A percentile compares a stretch with the other conserved stretches of the same genome.
Conservation (phyloP, 768 basidiomycete genomes). For the Candolleomyces eurysporus region DNA sequence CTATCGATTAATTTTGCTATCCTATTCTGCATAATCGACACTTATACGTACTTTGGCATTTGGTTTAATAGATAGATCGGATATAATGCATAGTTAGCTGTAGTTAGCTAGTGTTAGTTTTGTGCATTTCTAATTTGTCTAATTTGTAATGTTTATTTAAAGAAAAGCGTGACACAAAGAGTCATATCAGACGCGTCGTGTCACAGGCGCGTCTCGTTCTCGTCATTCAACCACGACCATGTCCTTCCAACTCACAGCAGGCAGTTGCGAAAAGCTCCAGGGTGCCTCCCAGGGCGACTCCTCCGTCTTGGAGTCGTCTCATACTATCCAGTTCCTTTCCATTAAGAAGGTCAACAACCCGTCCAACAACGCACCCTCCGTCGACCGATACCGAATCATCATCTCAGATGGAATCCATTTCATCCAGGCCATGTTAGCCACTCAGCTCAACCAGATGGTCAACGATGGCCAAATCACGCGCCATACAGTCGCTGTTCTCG, state of each 20-base stretch:
- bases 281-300: conserved; percentile 42
- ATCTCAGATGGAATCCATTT: conserved; percentile 87
- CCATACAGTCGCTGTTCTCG: conserved; percentile 66
- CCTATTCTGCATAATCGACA: conserved; percentile 9
- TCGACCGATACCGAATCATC: conserved; percentile 76
- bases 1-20: background rate
- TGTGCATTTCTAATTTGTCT: background rate
- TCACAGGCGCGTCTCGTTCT: conserved; percentile 16
- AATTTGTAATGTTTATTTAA: background rate
- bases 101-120: background rate
- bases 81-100: background rate
- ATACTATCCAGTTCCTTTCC: conserved; percentile 77
- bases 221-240: conserved; percentile 28
- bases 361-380: conserved; percentile 22
- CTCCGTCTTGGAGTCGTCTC: conserved; percentile 39
- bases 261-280: conserved; percentile 52
- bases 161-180: background rate
- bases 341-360: conserved; percentile 69
- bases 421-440: conserved; percentile 93
- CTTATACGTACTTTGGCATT: background rate
- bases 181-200: conserved; percentile 15
- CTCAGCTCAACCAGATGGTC: conserved; percentile 79
- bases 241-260: conserved; percentile 53
- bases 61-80: no score
- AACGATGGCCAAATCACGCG: conserved; percentile 60